phyloP scores from a whole-genome alignment of 257 asterid genomes.

The Ophiorrhiza pumila region DNA sequence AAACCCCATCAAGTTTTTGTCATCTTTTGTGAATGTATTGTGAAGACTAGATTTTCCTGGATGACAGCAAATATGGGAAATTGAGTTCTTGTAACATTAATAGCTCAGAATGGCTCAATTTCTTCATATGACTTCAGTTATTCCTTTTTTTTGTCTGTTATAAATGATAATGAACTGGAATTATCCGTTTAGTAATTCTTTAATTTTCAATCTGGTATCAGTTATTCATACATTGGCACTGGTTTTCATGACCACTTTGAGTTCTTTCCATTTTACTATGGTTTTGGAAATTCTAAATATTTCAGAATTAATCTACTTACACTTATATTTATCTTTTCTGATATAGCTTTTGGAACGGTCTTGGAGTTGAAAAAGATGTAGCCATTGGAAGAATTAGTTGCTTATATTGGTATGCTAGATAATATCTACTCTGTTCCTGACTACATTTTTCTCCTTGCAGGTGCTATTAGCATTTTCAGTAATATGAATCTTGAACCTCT shows the following conservation, averaged over 20 bases:
- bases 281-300: no score
- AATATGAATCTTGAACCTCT: conserved; percentile 62
- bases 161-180: not conserved
- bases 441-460: conserved; percentile 37
- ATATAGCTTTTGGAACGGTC: not conserved
- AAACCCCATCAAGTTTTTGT: not conserved
- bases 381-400: not conserved
- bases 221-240: not conserved
- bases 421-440: conserved; percentile 4
- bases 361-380: not conserved
- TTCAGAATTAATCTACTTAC: no score
- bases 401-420: not conserved
- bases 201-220: not conserved
- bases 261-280: not conserved
- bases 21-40: not conserved
- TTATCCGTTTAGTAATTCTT: not conserved
- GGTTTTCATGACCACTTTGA: not conserved
- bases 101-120: not conserved
- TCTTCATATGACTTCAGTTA: not conserved
- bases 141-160: not conserved
- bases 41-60: not conserved
- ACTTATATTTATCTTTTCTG: not conserved
- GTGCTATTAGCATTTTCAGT: conserved; percentile 62
- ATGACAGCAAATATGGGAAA: conserved; percentile 2
- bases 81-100: not conserved